phyloP scores from a whole-genome alignment of 257 asterid species.

The Schizonepeta tenuifolia region DNA sequence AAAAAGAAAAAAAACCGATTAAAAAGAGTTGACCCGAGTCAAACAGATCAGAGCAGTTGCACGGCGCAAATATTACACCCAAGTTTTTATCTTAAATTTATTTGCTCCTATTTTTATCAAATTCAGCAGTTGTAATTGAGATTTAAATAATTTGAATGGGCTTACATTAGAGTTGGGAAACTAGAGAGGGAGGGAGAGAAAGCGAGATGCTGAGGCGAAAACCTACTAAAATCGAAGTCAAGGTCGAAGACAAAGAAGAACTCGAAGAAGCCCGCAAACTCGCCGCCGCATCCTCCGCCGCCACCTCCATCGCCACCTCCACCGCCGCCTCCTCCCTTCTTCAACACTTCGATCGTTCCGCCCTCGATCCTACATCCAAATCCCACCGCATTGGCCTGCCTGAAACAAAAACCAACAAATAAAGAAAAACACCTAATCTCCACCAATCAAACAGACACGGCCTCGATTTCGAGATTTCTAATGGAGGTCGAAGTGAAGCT shows the following conservation, averaged over 20 bases:
- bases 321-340: slow-evolving; percentile 71
- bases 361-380: slow-evolving; percentile 66
- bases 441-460: slow-evolving; percentile 29
- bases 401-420: slow-evolving; percentile 22
- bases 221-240: slow-evolving; percentile 81
- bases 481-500: slow-evolving; percentile 96
- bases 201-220: slow-evolving; percentile 80
- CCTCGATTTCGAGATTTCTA: slow-evolving; percentile 28
- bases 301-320: slow-evolving; percentile 24
- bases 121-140: too few species aligned
- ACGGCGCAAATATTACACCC: too few species aligned
- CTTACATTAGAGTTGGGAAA: too few species aligned
- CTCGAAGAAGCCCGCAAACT: slow-evolving; percentile 84
- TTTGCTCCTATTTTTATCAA: too few species aligned
- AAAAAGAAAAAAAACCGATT: too few species aligned
- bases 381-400: slow-evolving; percentile 87
- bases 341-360: slow-evolving; percentile 78
- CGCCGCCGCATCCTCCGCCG: slow-evolving; percentile 51
- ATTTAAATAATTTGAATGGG: too few species aligned
- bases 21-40: too few species aligned
- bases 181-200: neutral
- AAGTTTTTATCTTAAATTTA: too few species aligned
- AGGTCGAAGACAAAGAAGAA: slow-evolving; percentile 82
- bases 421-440: neutral
- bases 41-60: too few species aligned